Base-by-base conservation (phyloP, 2,329 filamentous ascomycete genomes). In the Aspergillus pseudotamarii region DNA sequence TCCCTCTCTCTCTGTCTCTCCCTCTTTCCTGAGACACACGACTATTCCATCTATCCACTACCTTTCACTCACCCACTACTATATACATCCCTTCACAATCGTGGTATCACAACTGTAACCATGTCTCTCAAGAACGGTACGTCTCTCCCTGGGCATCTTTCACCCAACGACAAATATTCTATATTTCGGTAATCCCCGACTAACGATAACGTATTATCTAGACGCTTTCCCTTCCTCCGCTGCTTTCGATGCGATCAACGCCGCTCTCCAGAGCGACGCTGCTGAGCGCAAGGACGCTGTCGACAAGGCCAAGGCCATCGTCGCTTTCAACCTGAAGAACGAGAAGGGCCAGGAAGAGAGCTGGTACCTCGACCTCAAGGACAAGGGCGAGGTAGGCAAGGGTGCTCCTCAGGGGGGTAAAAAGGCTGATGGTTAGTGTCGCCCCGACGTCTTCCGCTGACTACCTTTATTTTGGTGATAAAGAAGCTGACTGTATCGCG, bases 301-400 rank as follows among this genome's bases (percentile, higher is more conserved):
- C 80, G 94, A 96, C 82, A 88, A 93, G 77, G 94, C 89, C 76
- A 90, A 90, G 73, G 93, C 91, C 65, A 84, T 98, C 78, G 97
- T 96, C 79, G 90, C 90, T 65, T 98, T 99, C 82, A 93, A 88
- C 60, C 84, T 99, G 69, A 98, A 96, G 86, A 99, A 99, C 86
- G 80, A 83, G 63, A 85, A 85, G 28, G 93, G 92, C 72, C 87
- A 94, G 79, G 89, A 89, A 63, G 89, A 92, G 74, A 91, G 88
- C 81, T 99, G 95, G 95, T 88, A 96, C 83, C 92, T 99, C 71
- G 95, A 99, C 79, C 88, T 99, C 66, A 97, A 97, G 86, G 87
- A 96, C 74, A 91, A 89, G 66, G 95, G 95, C 67, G 86, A 86
- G 61, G 94, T 97, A 48, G 91, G 86, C 72, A 90, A 91, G 76